Conservation (phyloP, 148 eudicot genomes). For the Persicaria maculosa region DNA sequence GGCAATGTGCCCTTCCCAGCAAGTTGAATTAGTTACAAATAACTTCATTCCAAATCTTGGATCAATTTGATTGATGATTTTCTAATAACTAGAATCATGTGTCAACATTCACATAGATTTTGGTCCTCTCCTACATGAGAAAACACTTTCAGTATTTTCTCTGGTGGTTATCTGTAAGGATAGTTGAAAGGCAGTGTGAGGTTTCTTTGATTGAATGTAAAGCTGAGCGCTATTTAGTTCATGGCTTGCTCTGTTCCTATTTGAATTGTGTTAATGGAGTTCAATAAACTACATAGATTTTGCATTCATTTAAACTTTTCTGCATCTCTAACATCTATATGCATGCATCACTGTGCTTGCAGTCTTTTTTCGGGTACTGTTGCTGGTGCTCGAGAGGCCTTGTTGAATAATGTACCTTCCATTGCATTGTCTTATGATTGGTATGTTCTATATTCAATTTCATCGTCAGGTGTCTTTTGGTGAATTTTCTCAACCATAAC, state of each 20-base stretch:
- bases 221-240: not conserved
- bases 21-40: too few species aligned
- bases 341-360: slow-evolving; percentile 18
- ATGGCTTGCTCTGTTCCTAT: not conserved
- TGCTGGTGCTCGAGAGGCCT: slow-evolving; percentile 96
- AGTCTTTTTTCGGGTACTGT: slow-evolving; percentile 96
- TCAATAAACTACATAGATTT: not conserved
- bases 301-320: not conserved
- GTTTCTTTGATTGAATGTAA: not conserved
- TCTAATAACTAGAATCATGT: too few species aligned
- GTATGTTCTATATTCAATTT: slow-evolving; percentile 27
- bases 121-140: too few species aligned
- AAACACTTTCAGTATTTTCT: too few species aligned
- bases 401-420: slow-evolving; percentile 57
- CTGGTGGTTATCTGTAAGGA: too few species aligned
- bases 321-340: not conserved
- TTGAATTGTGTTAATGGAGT: not conserved
- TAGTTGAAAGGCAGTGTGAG: not conserved
- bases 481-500: not conserved
- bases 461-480: not conserved
- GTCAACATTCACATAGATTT: too few species aligned
- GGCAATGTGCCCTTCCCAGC: too few species aligned
- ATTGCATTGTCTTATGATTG: slow-evolving; percentile 86
- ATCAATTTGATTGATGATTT: too few species aligned
- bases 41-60: too few species aligned